phyloP scores from a whole-genome alignment of 768 basidiomycete genomes.

The Tricholoma terreum region DNA sequence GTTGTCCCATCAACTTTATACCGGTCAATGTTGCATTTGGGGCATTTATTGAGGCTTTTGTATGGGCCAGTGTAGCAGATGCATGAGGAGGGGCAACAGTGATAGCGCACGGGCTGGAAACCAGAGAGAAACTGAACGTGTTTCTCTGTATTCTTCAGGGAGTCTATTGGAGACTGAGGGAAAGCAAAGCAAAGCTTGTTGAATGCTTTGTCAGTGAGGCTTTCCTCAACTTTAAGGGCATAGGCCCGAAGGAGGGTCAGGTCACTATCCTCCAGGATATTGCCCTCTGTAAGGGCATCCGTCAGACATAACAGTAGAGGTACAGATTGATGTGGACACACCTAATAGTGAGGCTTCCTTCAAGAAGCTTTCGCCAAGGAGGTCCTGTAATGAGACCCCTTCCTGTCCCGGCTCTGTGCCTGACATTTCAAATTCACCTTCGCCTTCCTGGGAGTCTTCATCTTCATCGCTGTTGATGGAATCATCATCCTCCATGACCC shows the following conservation, averaged over 20 bases:
- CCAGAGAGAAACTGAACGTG: constrained; percentile 30
- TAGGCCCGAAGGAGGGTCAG: constrained; percentile 24
- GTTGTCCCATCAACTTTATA: constrained; percentile 13
- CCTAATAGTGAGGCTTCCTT: constrained; percentile 2
- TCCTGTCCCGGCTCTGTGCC: background rate
- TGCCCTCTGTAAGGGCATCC: constrained; percentile 1
- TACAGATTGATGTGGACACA: background rate
- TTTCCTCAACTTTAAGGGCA: constrained; percentile 25
- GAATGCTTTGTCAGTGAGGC: constrained; percentile 25
- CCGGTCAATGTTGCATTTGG: constrained; percentile 31
- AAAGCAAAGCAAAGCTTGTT: constrained; percentile 21
- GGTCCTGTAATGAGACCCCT: constrained; percentile 1
- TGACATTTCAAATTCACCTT: background rate
- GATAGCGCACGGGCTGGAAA: constrained; percentile 27
- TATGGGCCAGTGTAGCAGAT: constrained; percentile 12
- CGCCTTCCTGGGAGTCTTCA: background rate
- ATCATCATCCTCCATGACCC: constrained; percentile 1
- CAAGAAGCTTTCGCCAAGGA: constrained; percentile 1
- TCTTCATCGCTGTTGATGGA: background rate
- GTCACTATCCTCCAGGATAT: constrained; percentile 15
- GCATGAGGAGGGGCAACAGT: constrained; percentile 45
- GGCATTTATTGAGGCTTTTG: constrained; percentile 27
- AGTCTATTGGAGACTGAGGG: constrained; percentile 14
- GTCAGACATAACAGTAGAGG: background rate
- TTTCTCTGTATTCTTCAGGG: constrained; percentile 16